phyloP scores from a whole-genome alignment of 169 alveolate genomes.

The Miamiensis avidus region DNA sequence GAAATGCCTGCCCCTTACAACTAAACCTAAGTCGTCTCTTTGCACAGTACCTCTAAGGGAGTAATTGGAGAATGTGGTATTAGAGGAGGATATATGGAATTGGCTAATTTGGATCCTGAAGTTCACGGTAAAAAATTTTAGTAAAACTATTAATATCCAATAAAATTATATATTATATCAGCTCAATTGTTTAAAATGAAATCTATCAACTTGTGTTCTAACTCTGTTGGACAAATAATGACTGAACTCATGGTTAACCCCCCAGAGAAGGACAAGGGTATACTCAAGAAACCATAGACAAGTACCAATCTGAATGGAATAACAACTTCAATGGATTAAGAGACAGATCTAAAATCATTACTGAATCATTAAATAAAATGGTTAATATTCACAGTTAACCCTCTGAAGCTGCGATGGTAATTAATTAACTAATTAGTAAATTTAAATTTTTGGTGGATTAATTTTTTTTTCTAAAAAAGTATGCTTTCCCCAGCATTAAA shows the following conservation, averaged over 20 bases:
- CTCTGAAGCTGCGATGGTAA: constrained; percentile 83
- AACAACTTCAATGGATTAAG: constrained; percentile 57
- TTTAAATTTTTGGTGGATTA: no score
- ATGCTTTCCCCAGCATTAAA: constrained; percentile 79
- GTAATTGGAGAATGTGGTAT: constrained; percentile 89
- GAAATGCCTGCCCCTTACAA: constrained; percentile 57
- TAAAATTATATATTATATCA: no score
- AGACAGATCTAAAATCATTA: constrained; percentile 65
- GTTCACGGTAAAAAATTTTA: constrained; percentile 62
- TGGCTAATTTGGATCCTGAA: constrained; percentile 58
- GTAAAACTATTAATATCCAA: constrained; percentile 45
- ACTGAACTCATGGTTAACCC: constrained; percentile 66
- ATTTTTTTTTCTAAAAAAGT: no score
- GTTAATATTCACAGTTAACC: constrained; percentile 60
- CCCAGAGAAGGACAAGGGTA: constrained; percentile 66
- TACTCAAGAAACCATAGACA: constrained; percentile 50
- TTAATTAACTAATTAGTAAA: no score
- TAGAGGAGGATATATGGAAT: constrained; percentile 86
- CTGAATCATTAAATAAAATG: constrained; percentile 59
- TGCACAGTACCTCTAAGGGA: constrained; percentile 86
- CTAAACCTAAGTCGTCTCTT: constrained; percentile 38
- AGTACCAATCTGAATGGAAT: constrained; percentile 58
- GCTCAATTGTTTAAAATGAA: background rate
- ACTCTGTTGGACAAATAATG: constrained; percentile 77
- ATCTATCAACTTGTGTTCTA: constrained; percentile 75